Conservation (phyloP, 345 rosid genomes). For the Salix arbutifolia region DNA sequence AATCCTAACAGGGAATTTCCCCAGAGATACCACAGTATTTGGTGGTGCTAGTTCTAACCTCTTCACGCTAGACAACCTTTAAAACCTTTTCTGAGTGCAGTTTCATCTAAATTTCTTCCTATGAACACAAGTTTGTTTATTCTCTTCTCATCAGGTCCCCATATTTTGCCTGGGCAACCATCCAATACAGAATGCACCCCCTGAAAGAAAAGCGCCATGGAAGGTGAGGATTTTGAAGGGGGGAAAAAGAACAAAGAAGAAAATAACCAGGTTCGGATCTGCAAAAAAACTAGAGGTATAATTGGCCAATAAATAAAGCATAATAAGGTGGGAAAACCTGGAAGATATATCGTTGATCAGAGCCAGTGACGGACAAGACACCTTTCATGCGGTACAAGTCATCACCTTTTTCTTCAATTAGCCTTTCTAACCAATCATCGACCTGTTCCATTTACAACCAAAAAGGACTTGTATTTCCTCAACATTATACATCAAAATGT, state of each 20-base stretch:
- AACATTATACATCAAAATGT: neutral
- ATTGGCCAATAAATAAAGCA: neutral
- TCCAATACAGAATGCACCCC: conserved; percentile 65
- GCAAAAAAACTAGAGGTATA: neutral
- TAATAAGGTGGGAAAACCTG: conserved; percentile 38
- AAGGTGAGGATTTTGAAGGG: no score
- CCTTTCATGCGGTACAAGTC: conserved; percentile 79
- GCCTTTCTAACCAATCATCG: conserved; percentile 73
- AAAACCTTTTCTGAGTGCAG: conserved; percentile 55
- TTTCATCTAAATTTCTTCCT: conserved; percentile 60
- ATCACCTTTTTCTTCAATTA: conserved; percentile 63
- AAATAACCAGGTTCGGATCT: no score
- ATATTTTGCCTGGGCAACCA: conserved; percentile 50
- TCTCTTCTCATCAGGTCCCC: conserved; percentile 62
- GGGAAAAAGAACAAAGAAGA: no score
- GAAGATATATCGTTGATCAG: conserved; percentile 53
- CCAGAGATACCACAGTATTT: no score
- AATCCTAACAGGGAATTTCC: neutral
- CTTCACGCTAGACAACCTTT: conserved; percentile 52
- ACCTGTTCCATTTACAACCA: conserved; percentile 37
- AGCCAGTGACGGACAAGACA: conserved; percentile 39
- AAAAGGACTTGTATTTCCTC: neutral
- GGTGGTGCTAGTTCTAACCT: no score
- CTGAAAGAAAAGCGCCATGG: conserved; percentile 12
- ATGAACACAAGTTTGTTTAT: conserved; percentile 66